A percentile compares a stretch with the other conserved stretches of the same genome.
These are phyloP conservation scores for Musa itinerans DNA, from an alignment of 176 grass and related monocot genomes.

Conservation along the genomic window DNA sequence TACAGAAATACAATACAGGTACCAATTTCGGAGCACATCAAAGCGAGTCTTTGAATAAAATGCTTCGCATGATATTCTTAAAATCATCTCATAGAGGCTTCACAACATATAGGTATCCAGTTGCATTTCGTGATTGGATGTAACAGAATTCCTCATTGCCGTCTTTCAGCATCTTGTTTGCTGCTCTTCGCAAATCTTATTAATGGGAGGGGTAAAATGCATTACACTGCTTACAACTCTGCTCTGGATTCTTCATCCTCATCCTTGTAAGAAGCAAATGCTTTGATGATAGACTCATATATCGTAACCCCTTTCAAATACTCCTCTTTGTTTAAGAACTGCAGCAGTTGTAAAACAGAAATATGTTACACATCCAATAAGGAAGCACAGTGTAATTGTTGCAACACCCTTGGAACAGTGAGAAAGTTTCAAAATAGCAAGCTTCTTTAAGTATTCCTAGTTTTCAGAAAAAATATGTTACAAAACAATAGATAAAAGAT, in stretches of 20 bases:
- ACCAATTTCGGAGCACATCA: too few species aligned
- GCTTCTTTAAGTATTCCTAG: too few species aligned
- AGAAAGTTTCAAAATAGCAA: too few species aligned
- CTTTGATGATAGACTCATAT: conserved; percentile 70
- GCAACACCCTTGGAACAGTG: too few species aligned
- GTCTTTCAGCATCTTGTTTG: not conserved
- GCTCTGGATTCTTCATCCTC: conserved; percentile 45
- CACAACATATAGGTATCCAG: not conserved
- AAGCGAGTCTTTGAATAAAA: too few species aligned
- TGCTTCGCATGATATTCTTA: too few species aligned
- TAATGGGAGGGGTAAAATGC: not conserved
- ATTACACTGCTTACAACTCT: conserved; percentile 43
- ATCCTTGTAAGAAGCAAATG: conserved; percentile 34
- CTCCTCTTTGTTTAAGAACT: conserved; percentile 90
- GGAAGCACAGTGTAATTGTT: not conserved
- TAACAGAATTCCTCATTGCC: not conserved
- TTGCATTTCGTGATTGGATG: not conserved
- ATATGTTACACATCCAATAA: not conserved
- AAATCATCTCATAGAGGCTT: too few species aligned
- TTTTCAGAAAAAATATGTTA: too few species aligned
- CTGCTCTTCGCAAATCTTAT: not conserved
- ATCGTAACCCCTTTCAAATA: conserved; percentile 71
- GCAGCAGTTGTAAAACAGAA: not conserved
- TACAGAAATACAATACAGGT: too few species aligned
- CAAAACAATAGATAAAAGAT: too few species aligned